Conservation (phyloP, 1,139 yeast species). For the Candida pseudocylindracea region DNA sequence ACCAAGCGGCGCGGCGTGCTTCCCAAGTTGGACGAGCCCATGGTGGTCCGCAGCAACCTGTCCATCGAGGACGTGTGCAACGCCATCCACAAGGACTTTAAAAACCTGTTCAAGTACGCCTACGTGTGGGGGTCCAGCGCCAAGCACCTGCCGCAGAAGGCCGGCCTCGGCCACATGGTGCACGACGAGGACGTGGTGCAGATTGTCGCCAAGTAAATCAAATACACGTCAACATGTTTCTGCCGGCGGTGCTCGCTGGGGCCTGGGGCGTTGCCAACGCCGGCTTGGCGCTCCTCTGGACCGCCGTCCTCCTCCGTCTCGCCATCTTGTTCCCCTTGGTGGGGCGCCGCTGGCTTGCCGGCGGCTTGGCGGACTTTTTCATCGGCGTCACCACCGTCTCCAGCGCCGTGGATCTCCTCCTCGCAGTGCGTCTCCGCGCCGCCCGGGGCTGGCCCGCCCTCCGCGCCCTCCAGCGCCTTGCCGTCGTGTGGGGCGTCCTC, state of each 20-base stretch:
- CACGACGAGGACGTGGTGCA: conserved; percentile 92
- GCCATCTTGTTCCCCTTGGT: conserved; percentile 33
- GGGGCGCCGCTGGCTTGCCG: conserved; percentile 38
- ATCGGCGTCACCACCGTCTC: conserved; percentile 15
- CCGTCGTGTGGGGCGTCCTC: conserved; percentile 19
- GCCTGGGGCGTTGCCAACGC: background rate
- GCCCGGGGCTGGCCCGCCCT: conserved; percentile 7
- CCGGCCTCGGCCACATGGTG: conserved; percentile 68
- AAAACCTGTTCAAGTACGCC: conserved; percentile 80
- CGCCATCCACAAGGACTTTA: conserved; percentile 80
- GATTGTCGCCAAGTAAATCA: conserved; percentile 53
- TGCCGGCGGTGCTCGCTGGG: background rate
- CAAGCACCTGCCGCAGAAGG: conserved; percentile 90
- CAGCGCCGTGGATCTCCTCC: too few relatives aligned
- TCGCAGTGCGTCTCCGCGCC: too few relatives aligned
- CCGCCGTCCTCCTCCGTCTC: conserved; percentile 15
- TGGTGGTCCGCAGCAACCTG: conserved; percentile 69
- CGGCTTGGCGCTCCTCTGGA: background rate
- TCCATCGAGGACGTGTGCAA: conserved; percentile 79
- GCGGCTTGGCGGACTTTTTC: conserved; percentile 48
- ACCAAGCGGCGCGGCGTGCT: conserved; percentile 69
- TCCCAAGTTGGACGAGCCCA: conserved; percentile 74
- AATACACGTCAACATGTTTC: background rate
- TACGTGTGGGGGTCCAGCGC: conserved; percentile 94
- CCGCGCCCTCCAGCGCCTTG: conserved; percentile 2